A percentile compares a stretch with the other conserved stretches of the same genome.
Evolutionary conservation across 2,329 filamentous ascomycete genomes (phyloP).

Genomic region (Fusarium penzigii): DNA sequence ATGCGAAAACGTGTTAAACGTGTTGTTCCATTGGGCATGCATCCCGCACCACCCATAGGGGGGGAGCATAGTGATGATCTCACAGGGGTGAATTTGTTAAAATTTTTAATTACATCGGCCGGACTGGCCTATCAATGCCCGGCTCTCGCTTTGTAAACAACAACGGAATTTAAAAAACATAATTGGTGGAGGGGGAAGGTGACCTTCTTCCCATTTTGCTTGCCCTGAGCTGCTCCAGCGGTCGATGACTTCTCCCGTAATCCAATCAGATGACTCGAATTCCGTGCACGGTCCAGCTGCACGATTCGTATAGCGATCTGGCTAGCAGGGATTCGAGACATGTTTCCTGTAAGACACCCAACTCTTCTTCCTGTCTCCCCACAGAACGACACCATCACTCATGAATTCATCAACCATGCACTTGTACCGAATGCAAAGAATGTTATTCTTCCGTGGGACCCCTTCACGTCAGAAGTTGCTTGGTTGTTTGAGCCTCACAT

Average conservation of each 20-base stretch:
- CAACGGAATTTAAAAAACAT: no score
- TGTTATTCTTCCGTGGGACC: not conserved
- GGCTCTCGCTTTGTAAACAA: not conserved
- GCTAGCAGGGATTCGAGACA: constrained; percentile 1
- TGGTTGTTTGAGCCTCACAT: not conserved
- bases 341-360: not conserved
- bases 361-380: no score
- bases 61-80: constrained; percentile 6
- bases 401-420: no score
- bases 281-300: constrained; percentile 4
- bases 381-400: no score
- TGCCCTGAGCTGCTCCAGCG: no score
- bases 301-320: constrained; percentile 24
- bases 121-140: not conserved
- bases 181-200: no score
- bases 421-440: no score
- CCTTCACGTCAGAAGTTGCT: constrained; percentile 1
- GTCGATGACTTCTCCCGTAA: not conserved
- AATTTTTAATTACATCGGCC: no score
- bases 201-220: no score
- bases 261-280: not conserved
- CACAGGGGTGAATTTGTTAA: not conserved
- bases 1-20: constrained; percentile 32
- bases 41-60: constrained; percentile 2
- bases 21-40: constrained; percentile 29